phyloP scores from a whole-genome alignment of 257 asterid species.

The Haberlea rhodopensis region DNA sequence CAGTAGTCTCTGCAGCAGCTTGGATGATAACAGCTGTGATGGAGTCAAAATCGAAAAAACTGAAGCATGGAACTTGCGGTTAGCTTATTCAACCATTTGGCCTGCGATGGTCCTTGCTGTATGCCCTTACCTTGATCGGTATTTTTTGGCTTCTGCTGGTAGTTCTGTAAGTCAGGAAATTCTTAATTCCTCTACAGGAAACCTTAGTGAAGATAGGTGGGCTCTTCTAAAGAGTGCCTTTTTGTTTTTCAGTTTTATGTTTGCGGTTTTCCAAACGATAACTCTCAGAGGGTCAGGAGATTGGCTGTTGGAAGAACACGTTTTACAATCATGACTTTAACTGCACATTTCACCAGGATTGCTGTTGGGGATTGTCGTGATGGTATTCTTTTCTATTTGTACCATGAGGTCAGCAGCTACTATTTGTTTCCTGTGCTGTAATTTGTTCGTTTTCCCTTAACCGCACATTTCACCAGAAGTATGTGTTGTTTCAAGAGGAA shows the following conservation, averaged over 20 bases:
- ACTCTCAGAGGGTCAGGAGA: constrained; percentile 62
- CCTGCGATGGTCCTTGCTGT: constrained; percentile 86
- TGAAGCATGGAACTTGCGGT: constrained; percentile 74
- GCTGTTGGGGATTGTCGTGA: constrained; percentile 99
- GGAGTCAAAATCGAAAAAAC: constrained; percentile 78
- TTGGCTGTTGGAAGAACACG: constrained; percentile 78
- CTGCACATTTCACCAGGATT: constrained; percentile 82
- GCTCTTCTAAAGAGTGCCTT: constrained; percentile 24
- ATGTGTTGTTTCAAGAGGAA: constrained; percentile 2
- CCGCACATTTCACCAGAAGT: background rate
- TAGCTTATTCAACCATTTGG: constrained; percentile 64
- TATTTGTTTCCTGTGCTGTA: constrained; percentile 18
- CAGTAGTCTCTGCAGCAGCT: constrained; percentile 80
- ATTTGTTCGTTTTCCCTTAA: constrained; percentile 15
- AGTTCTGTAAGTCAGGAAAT: constrained; percentile 67
- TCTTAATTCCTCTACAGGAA: constrained; percentile 24
- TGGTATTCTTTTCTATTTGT: constrained; percentile 82
- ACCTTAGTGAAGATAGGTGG: constrained; percentile 18
- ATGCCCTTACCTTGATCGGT: constrained; percentile 80
- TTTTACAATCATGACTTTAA: constrained; percentile 71
- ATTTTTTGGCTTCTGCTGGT: constrained; percentile 86
- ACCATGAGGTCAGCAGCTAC: constrained; percentile 68
- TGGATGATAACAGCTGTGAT: constrained; percentile 74
- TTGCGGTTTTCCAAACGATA: constrained; percentile 76
- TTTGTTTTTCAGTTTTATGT: constrained; percentile 68